A percentile compares a stretch with the other conserved stretches of the same genome.
phyloP scores from a whole-genome alignment of 352 stramenopile genomes.

The Pythium myriotylum region DNA sequence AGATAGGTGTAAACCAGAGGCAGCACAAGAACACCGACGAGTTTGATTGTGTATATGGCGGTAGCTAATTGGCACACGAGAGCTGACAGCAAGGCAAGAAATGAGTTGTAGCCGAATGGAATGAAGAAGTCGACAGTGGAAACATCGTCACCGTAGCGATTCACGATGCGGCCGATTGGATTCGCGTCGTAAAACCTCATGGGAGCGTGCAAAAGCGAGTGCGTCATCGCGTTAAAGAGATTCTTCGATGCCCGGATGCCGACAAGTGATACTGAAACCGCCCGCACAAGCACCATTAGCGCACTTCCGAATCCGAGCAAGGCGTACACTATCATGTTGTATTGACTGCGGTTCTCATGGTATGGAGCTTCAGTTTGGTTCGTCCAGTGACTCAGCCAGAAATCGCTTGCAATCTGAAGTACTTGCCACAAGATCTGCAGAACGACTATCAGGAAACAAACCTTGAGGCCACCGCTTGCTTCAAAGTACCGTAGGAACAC shows the following conservation, averaged over 20 bases:
- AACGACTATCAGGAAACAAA: slow-evolving; percentile 19
- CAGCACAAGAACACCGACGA: slow-evolving; percentile 70
- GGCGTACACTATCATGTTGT: slow-evolving; percentile 32
- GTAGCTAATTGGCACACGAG: slow-evolving; percentile 59
- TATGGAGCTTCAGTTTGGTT: slow-evolving; percentile 28
- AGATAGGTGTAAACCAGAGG: slow-evolving; percentile 86
- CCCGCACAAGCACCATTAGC: slow-evolving; percentile 33
- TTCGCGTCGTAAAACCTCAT: slow-evolving; percentile 91
- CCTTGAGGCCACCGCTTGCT: slow-evolving; percentile 33
- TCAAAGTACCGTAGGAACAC: slow-evolving; percentile 49
- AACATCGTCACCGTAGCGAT: slow-evolving; percentile 87
- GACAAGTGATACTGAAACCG: slow-evolving; percentile 24
- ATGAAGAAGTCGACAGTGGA: slow-evolving; percentile 84
- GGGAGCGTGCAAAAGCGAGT: slow-evolving; percentile 72
- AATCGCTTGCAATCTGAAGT: slow-evolving; percentile 23
- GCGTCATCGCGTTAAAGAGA: slow-evolving; percentile 82
- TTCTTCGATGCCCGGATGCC: slow-evolving; percentile 35
- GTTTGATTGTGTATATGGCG: slow-evolving; percentile 75
- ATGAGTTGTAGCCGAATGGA: slow-evolving; percentile 28
- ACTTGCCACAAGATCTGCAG: slow-evolving; percentile 34
- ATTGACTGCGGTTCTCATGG: slow-evolving; percentile 16
- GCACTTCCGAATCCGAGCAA: slow-evolving; percentile 14
- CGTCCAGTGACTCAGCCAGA: slow-evolving; percentile 35
- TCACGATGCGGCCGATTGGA: slow-evolving; percentile 81
- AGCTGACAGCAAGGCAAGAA: slow-evolving; percentile 64